phyloP scores from a whole-genome alignment of 176 grass and related monocot species.

The Zea mays region Zm-B73-REFERENCE-NAM-5.0 NC_050099.1:7569501-7570000 shows the following conservation, averaged over 20 bases:
- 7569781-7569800: slow-evolving; percentile 26
- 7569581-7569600: slow-evolving; percentile 38
- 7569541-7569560: slow-evolving; percentile 28
- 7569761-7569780: slow-evolving; percentile 30
- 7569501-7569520: slow-evolving; percentile 34
- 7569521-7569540: slow-evolving; percentile 28
- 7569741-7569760: slow-evolving; percentile 21
- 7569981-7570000: background rate
- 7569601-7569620: slow-evolving; percentile 46
- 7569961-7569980: slow-evolving; percentile 20
- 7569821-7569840: slow-evolving; percentile 23
- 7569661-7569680: slow-evolving; percentile 46
- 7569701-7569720: slow-evolving; percentile 48
- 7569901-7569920: background rate
- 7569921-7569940: background rate
- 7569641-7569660: slow-evolving; percentile 38
- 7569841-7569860: slow-evolving; percentile 33
- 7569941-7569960: slow-evolving; percentile 26
- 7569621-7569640: slow-evolving; percentile 38
- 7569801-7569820: background rate
- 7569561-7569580: slow-evolving; percentile 45
- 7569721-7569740: slow-evolving; percentile 29
- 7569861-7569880: background rate
- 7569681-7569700: slow-evolving; percentile 38
- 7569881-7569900: background rate